phyloP scores from a whole-genome alignment of 768 basidiomycete genomes.

The Tricholoma furcatifolium region DNA sequence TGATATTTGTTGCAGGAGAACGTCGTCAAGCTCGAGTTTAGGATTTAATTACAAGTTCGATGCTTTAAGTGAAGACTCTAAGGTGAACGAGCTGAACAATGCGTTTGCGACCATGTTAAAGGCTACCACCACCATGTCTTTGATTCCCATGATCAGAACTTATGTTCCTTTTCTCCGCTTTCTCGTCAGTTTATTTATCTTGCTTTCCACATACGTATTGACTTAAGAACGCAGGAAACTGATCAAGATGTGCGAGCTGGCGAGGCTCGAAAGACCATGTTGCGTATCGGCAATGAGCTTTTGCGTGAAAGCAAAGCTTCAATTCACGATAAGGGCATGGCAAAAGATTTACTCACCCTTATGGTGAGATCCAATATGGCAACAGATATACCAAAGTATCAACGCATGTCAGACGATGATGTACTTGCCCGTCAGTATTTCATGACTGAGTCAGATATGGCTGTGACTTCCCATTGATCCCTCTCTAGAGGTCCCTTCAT shows the following conservation, averaged over 20 bases:
- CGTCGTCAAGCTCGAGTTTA: constrained; percentile 4
- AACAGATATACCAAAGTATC: constrained; percentile 26
- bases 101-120: constrained; percentile 52
- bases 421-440: constrained; percentile 11
- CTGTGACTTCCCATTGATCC: too few relatives aligned
- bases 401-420: constrained; percentile 12
- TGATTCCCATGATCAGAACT: constrained; percentile 20
- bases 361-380: constrained; percentile 52
- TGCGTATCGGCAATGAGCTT: constrained; percentile 39
- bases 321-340: constrained; percentile 9
- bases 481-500: constrained; percentile 44
- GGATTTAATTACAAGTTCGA: constrained; percentile 27
- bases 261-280: constrained; percentile 32
- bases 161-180: constrained; percentile 29
- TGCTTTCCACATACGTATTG: not conserved
- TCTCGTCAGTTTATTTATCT: constrained; percentile 32
- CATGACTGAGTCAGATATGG: too few relatives aligned
- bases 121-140: constrained; percentile 31
- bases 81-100: constrained; percentile 41
- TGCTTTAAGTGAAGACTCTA: constrained; percentile 14
- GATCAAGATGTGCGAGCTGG: constrained; percentile 10
- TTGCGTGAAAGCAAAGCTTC: constrained; percentile 38
- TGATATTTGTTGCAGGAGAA: constrained; percentile 13
- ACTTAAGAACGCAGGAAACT: constrained; percentile 8
- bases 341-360: constrained; percentile 11